A percentile compares a stretch with the other conserved stretches of the same genome.
Evolutionary conservation across 2,329 filamentous ascomycete genomes (phyloP).

Genomic region (Aspergillus sp.): DNA sequence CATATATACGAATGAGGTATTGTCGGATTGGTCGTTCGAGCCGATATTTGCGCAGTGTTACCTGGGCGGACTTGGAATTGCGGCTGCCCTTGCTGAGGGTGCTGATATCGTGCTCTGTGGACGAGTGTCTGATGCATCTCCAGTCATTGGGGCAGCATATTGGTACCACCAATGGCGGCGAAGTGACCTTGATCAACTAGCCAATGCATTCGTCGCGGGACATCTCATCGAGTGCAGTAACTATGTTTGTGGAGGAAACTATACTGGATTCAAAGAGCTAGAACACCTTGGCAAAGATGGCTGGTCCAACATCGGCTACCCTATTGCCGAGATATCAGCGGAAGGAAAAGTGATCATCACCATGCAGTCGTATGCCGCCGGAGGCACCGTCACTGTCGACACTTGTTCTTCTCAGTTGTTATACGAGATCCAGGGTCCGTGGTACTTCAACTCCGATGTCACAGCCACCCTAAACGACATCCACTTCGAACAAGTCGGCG

Average conservation of each 20-base stretch:
- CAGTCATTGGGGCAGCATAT: constrained; percentile 43
- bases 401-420: constrained; percentile 55
- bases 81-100: constrained; percentile 38
- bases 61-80: constrained; percentile 43
- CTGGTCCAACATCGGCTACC: constrained; percentile 49
- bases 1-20: constrained; percentile 38
- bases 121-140: constrained; percentile 46
- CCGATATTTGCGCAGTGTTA: constrained; percentile 30
- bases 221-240: constrained; percentile 43
- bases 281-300: constrained; percentile 27
- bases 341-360: constrained; percentile 45
- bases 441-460: constrained; percentile 60
- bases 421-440: constrained; percentile 57
- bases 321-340: constrained; percentile 47
- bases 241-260: constrained; percentile 47
- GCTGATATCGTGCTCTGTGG: constrained; percentile 49
- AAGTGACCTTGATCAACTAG: constrained; percentile 37
- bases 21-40: constrained; percentile 40
- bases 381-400: constrained; percentile 48
- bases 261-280: constrained; percentile 42
- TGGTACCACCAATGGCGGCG: constrained; percentile 47
- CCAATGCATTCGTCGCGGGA: constrained; percentile 40
- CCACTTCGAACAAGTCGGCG: constrained; percentile 52
- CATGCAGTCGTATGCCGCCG: constrained; percentile 41
- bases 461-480: constrained; percentile 53